Evolutionary conservation across 371 early-diverging fungal species (phyloP), one percentile per base, ranked within the genome.

Genomic region (Rhizopus arrhizus): DNA sequence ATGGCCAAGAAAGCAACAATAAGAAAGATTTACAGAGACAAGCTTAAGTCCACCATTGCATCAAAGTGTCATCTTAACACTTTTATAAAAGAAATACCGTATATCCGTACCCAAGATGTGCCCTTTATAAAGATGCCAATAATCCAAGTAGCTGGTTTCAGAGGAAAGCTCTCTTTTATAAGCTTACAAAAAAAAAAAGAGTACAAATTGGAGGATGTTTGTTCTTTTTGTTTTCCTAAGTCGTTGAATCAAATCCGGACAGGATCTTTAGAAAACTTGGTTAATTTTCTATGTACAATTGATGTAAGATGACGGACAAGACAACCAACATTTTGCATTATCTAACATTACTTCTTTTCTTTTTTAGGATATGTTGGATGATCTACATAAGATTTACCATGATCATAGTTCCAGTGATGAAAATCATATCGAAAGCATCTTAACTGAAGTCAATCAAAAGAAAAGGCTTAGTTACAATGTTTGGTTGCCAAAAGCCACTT

Each of bases 41-140:
- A 65, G 56, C 56, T 65, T 10, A 65, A 59, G 47, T 56, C 65
- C 16, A 16, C 16, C 42, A 59, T 59, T 56, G 56, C 59, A 9
- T 56, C 56, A 50, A 59, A 65, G 50, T 65, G 56, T 38, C 56
- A 59, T 56, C 64, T 65, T 33, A 65, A 59, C 43, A 64, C 64
- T 49, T 59, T 58, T 64, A 22, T 64, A 53, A 63, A 63, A 28
- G 31, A 58, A 58, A 0, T 64, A 56, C 60, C 60, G 43, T 51
- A 51, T 55, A 59, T 65, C 52, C 40, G 46, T 56, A 47, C 59
- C 33, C 56, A 59, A 65, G 50, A 65, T 59, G 60, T 59, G 48
- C 58, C 54, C 22, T 55, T 58, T 49, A 53, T 64, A 53, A 63
- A 63, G 58, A 58, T 64, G n/a, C 58, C 64, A 58, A 58, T 58